phyloP scores from a whole-genome alignment of 2,329 filamentous ascomycete species.

The Trichoderma endophyticum region DNA sequence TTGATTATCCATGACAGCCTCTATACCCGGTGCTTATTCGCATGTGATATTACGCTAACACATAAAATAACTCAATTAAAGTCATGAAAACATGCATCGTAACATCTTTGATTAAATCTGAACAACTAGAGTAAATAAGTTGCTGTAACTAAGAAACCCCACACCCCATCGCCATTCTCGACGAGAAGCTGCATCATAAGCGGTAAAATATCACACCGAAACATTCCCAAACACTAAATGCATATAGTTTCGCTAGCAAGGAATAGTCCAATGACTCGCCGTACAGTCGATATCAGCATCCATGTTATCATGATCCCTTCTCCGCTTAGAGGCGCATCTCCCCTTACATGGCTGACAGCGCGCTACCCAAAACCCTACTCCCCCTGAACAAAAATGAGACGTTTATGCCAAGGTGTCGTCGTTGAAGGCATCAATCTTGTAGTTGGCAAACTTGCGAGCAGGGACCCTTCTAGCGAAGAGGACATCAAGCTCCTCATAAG shows the following conservation, averaged over 20 bases:
- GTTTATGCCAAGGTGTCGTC: neutral
- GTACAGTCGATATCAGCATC: neutral
- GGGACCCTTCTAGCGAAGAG: constrained; percentile 32
- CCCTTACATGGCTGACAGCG: neutral
- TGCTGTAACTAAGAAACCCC: neutral
- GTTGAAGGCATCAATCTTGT: constrained; percentile 7
- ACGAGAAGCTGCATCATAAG: neutral
- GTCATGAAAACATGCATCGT: neutral
- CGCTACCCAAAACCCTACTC: neutral
- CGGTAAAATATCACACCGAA: neutral
- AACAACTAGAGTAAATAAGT: neutral
- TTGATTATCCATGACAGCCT: neutral
- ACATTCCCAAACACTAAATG: neutral
- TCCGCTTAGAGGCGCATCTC: neutral
- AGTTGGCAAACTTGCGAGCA: constrained; percentile 32
- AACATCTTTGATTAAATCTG: neutral
- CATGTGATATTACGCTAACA: neutral
- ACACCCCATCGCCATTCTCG: neutral
- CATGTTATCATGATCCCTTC: neutral
- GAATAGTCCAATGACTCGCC: neutral
- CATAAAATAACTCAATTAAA: neutral
- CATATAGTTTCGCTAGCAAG: neutral
- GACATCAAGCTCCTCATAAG: constrained; percentile 41
- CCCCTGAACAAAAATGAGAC: neutral
- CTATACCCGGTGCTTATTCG: neutral